Percentiles rank a stretch among this genome's conserved stretches.
These are phyloP conservation scores for Leccinum incarnatum DNA, from an alignment of 768 basidiomycete genomes.

Conservation along the genomic window DNA sequence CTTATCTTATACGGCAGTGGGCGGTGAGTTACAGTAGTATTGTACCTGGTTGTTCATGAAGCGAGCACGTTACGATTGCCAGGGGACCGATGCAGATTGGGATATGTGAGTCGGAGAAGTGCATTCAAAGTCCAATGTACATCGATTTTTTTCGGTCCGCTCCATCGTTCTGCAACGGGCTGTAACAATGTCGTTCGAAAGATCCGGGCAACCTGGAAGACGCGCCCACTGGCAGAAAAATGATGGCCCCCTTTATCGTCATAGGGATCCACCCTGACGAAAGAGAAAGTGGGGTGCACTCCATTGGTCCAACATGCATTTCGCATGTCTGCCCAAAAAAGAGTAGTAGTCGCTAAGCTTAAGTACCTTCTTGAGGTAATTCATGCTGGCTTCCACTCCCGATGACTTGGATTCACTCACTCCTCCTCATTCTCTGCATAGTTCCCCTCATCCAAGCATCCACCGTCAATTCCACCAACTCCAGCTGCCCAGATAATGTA, in stretches of 20 bases:
- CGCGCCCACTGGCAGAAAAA: too few relatives aligned
- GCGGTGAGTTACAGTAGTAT: not conserved
- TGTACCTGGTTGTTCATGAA: too few relatives aligned
- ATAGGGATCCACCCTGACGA: not conserved
- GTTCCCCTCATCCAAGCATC: not conserved
- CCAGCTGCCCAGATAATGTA: not conserved
- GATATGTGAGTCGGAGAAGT: too few relatives aligned
- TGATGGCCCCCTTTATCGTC: too few relatives aligned
- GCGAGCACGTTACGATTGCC: too few relatives aligned
- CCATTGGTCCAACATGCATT: not conserved
- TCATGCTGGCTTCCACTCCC: not conserved
- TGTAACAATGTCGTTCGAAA: too few relatives aligned
- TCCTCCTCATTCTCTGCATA: not conserved
- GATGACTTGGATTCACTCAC: not conserved
- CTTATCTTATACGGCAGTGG: too few relatives aligned
- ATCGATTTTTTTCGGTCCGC: too few relatives aligned
- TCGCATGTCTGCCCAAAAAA: not conserved
- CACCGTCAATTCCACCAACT: not conserved
- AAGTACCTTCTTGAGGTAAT: not conserved
- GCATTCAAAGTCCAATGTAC: too few relatives aligned
- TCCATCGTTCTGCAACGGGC: too few relatives aligned
- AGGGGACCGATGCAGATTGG: too few relatives aligned
- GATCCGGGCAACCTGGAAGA: too few relatives aligned
- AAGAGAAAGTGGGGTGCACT: not conserved
- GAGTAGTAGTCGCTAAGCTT: not conserved